Conservation (phyloP, 768 basidiomycete genomes). For the Boletus insuetus region DNA sequence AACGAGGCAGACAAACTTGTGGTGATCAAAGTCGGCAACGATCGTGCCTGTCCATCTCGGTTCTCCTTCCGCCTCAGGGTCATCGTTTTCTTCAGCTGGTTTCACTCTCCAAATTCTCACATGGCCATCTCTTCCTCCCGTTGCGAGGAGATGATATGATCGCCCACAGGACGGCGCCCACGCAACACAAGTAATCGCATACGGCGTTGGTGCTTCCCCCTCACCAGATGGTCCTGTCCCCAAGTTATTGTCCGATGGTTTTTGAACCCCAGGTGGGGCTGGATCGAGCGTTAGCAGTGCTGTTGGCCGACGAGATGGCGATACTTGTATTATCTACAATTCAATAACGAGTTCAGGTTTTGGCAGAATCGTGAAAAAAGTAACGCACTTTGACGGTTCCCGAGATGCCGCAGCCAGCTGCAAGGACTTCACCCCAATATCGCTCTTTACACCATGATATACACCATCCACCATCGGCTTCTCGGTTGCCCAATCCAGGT, state of each 20-base stretch:
- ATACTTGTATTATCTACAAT: constrained; percentile 69
- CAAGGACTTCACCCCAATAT: constrained; percentile 93
- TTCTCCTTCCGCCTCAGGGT: constrained; percentile 42
- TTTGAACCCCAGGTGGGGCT: constrained; percentile 32
- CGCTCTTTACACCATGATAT: constrained; percentile 94
- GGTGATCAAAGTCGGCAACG: constrained; percentile 87
- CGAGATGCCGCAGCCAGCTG: constrained; percentile 67
- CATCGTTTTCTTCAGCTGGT: constrained; percentile 48
- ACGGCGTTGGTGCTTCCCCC: constrained; percentile 41
- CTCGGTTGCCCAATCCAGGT: constrained; percentile 56
- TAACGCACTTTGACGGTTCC: constrained; percentile 71
- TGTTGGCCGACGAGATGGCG: constrained; percentile 62
- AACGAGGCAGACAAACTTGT: constrained; percentile 48
- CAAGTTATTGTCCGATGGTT: constrained; percentile 20
- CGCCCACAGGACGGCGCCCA: constrained; percentile 96
- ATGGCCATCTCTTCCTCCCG: constrained; percentile 81
- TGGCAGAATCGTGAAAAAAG: neutral
- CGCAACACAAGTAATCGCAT: constrained; percentile 76
- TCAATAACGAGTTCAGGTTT: neutral
- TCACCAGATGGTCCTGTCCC: constrained; percentile 26
- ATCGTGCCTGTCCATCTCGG: constrained; percentile 67
- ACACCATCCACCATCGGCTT: constrained; percentile 92
- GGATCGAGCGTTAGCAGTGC: constrained; percentile 56
- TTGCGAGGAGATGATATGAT: constrained; percentile 91
- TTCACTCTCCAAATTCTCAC: constrained; percentile 88